Conservation (phyloP, 1,284 basidiomycete genomes). For the Pseudomicrostroma phylloplanum region DNA sequence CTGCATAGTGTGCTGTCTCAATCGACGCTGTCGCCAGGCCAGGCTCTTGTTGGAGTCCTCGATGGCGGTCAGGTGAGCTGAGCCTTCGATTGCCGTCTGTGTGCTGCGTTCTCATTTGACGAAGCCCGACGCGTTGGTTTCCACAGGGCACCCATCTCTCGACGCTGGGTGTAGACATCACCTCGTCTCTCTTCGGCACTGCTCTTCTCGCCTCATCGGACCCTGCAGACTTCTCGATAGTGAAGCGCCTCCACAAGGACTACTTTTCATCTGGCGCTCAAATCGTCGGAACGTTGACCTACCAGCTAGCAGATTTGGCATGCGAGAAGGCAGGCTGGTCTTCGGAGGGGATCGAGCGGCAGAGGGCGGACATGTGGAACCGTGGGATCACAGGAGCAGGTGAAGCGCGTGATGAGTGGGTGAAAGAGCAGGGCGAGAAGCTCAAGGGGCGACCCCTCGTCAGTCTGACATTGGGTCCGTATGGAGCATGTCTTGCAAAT, state of each 20-base stretch:
- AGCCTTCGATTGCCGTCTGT: too few species aligned
- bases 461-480: slow-evolving; percentile 35
- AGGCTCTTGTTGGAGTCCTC: slow-evolving; percentile 24
- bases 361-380: slow-evolving; percentile 8
- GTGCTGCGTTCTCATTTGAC: too few species aligned
- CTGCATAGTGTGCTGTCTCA: too few species aligned
- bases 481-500: slow-evolving; percentile 36
- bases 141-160: slow-evolving; percentile 37
- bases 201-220: slow-evolving; percentile 22
- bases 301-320: slow-evolving; percentile 24
- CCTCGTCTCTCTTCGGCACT: slow-evolving; percentile 36
- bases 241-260: slow-evolving; percentile 33
- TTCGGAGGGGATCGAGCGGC: neutral
- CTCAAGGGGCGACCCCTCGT: slow-evolving; percentile 19
- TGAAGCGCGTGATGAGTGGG: slow-evolving; percentile 20
- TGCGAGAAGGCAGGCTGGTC: slow-evolving; percentile 13
- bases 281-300: slow-evolving; percentile 37
- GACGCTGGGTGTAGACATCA: slow-evolving; percentile 32
- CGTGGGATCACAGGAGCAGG: slow-evolving; percentile 30
- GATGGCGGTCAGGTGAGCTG: slow-evolving; percentile 30
- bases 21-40: too few species aligned
- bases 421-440: neutral
- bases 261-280: slow-evolving; percentile 36
- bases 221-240: slow-evolving; percentile 16
- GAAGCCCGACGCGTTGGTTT: too few species aligned